Percentiles rank a stretch among this genome's conserved stretches.
phyloP scores from a whole-genome alignment of 805 yeast species.

The Metschnikowia amazonensis region DNA sequence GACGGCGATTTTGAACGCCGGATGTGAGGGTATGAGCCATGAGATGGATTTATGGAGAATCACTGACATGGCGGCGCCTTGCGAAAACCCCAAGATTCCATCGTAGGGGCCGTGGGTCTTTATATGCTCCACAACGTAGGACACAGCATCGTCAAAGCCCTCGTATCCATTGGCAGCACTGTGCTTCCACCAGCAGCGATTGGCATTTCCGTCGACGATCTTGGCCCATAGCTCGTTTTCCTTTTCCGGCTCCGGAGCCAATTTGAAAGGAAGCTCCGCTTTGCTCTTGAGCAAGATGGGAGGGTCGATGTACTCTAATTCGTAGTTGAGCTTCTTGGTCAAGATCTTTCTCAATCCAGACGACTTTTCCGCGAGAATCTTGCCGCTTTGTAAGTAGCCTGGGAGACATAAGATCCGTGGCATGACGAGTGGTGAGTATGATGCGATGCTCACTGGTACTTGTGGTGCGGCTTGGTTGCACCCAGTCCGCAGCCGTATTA shows the following conservation, averaged over 20 bases:
- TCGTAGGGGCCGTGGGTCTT: conserved; percentile 38
- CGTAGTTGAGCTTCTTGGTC: conserved; percentile 24
- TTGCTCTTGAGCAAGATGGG: conserved; percentile 23
- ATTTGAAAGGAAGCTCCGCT: conserved; percentile 28
- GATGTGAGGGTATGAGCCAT: conserved; percentile 22
- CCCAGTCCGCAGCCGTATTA: too few species aligned
- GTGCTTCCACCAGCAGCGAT: conserved; percentile 38
- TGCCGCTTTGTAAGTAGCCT: conserved; percentile 38
- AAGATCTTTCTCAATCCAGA: conserved; percentile 29
- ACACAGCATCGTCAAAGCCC: conserved; percentile 29
- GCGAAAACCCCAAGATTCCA: conserved; percentile 42
- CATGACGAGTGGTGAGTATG: conserved; percentile 4
- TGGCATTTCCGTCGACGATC: conserved; percentile 25
- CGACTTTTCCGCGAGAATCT: conserved; percentile 30
- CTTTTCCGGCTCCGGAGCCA: conserved; percentile 26
- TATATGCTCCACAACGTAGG: conserved; percentile 26
- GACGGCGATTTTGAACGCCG: conserved; percentile 26
- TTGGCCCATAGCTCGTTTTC: conserved; percentile 28
- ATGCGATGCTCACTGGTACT: too few species aligned
- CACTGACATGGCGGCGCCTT: conserved; percentile 40
- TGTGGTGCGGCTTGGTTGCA: too few species aligned
- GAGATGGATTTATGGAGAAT: conserved; percentile 25
- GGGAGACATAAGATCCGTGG: conserved; percentile 30
- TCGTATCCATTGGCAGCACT: conserved; percentile 19
- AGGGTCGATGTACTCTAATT: conserved; percentile 35